Base-by-base conservation (phyloP, 2,329 filamentous ascomycete genomes). In the Verticillium isaacii region DNA sequence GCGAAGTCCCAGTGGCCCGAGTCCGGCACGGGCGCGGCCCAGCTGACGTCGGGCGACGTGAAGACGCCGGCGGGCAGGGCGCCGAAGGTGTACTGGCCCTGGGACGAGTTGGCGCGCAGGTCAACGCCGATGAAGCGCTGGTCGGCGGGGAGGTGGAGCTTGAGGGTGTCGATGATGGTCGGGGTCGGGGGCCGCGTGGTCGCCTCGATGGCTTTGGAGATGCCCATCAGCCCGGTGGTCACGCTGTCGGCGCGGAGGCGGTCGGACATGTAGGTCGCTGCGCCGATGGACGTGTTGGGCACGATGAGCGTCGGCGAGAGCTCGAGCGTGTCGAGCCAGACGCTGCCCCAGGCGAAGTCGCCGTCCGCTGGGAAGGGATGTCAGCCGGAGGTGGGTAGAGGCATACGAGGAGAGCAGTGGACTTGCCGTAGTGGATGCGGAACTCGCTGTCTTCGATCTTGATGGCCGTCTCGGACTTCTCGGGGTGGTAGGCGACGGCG, bases 171-270 rank as follows among this genome's bases (percentile, higher is more conserved):
- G 32, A 85, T 70, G 17, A 85, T 73, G 3, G 77, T 76, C 4
- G 77, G 77, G 63, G 78, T 76, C 0, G 69, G 69, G 1, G 80
- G 81, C 7, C 67, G 63, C 17, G 80, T 76, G 57, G 79, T 79
- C 66, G 77, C 81, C 23, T 77, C 70, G 32, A 79, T 74, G 29
- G 72, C 74, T 69, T 81, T 80, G 57, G 80, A 80, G 12, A 86
- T 74, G 19, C 84, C 84, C 63, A 85, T 70, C 32, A 86, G 75
- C 56, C 83, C 84, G 3, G 78, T 82, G 67, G 83, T 73, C 41
- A 72, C 70, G 12, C 71, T 67, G 59, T 78, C 77, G 2, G 70
- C 61, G 61, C 83, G 80, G 60, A 81, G 77, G 32, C 75, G 75
- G 25, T 72, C 62, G n/a, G 77, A 77, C 14, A 82, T 75, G 2